These are phyloP conservation scores for Nymphaea thermarum DNA, from an alignment of 164 flowering plant species.

Conservation along the genomic window DNA sequence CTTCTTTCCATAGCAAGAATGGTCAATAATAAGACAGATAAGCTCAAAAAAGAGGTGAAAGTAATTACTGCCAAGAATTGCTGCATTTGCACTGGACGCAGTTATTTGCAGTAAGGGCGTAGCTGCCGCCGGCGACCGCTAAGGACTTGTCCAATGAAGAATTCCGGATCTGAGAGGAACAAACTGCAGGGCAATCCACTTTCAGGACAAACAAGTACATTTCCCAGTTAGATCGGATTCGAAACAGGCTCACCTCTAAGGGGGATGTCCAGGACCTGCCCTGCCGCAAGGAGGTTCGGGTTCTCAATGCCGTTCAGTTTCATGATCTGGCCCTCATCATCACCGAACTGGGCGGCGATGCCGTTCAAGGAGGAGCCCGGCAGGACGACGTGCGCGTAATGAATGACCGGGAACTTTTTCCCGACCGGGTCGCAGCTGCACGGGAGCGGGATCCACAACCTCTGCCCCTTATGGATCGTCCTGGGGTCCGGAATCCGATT, in stretches of 20 bases:
- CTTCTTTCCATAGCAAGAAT: no score
- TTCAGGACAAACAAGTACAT: neutral
- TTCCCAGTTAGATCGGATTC: neutral
- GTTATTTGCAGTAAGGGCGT: slow-evolving; percentile 39
- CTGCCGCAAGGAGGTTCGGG: slow-evolving; percentile 26
- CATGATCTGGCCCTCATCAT: slow-evolving; percentile 17
- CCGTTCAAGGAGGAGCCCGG: slow-evolving; percentile 22
- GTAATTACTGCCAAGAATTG: slow-evolving; percentile 33
- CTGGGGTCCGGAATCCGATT: slow-evolving; percentile 23
- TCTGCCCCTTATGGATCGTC: slow-evolving; percentile 23
- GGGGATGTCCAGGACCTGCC: slow-evolving; percentile 39
- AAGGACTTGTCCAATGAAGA: slow-evolving; percentile 35
- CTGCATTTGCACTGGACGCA: slow-evolving; percentile 55
- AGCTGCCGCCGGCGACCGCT: slow-evolving; percentile 45
- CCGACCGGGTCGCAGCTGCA: slow-evolving; percentile 52
- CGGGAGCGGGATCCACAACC: slow-evolving; percentile 50
- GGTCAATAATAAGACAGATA: neutral
- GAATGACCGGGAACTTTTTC: slow-evolving; percentile 28
- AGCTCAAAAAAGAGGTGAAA: no score
- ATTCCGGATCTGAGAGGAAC: slow-evolving; percentile 25
- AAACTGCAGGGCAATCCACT: slow-evolving; percentile 26
- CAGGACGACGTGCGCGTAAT: slow-evolving; percentile 38
- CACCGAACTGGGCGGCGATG: slow-evolving; percentile 29
- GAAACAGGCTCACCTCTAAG: slow-evolving; percentile 23
- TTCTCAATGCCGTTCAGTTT: slow-evolving; percentile 21